Percentiles rank a stretch among this genome's conserved stretches.
Conservation (phyloP, 192 early-diverging fungal genomes). For the Entophlyctis helioformis region DNA sequence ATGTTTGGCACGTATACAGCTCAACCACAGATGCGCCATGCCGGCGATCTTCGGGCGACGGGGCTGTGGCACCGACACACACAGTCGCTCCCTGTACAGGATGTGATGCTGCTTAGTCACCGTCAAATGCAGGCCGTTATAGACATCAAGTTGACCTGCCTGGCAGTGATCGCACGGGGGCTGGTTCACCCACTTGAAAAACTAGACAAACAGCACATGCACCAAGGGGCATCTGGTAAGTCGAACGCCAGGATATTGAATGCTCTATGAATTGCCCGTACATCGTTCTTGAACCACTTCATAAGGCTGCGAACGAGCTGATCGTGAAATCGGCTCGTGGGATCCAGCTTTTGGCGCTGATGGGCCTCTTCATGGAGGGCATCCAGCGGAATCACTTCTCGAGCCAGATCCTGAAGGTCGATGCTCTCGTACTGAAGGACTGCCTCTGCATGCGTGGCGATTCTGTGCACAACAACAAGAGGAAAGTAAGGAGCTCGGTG, state of each 20-base stretch:
- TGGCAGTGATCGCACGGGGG: slow-evolving; percentile 15
- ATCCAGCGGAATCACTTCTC: slow-evolving; percentile 20
- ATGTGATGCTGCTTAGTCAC: no score
- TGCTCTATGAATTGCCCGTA: neutral
- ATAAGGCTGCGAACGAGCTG: slow-evolving; percentile 16
- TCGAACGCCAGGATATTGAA: neutral
- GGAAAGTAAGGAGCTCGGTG: no score
- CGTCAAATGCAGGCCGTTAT: no score
- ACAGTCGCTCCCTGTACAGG: slow-evolving; percentile 3
- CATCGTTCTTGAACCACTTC: slow-evolving; percentile 24
- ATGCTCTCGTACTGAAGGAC: slow-evolving; percentile 5
- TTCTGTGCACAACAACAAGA: neutral
- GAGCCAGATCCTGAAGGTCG: slow-evolving; percentile 12
- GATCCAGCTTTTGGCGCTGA: neutral
- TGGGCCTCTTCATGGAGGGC: slow-evolving; percentile 18
- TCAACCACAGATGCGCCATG: slow-evolving; percentile 15
- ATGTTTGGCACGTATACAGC: slow-evolving; percentile 13
- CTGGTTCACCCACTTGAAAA: slow-evolving; percentile 26
- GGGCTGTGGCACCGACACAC: slow-evolving; percentile 3
- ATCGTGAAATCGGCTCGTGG: slow-evolving; percentile 8
- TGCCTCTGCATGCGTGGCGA: neutral
- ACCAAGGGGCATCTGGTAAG: neutral
- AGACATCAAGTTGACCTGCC: no score
- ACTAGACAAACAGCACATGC: neutral
- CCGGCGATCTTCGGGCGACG: slow-evolving; percentile 8